Evolutionary conservation across 176 grass and related monocot genomes (phyloP).

Genomic region (Zea mays): DNA sequence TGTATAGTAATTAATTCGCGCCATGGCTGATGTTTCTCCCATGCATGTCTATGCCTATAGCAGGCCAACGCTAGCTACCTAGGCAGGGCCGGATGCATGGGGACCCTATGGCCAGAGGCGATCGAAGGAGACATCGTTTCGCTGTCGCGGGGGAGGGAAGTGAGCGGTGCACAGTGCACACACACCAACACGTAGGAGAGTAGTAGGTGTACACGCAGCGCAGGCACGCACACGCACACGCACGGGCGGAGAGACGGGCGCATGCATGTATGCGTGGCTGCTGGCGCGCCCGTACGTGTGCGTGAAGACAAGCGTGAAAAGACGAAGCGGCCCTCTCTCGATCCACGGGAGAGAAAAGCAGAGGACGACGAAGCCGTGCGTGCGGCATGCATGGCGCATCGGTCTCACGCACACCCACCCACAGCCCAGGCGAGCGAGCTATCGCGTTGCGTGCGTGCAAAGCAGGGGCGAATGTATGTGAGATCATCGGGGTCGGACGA

Average conservation of each 20-base stretch:
- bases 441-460: neutral
- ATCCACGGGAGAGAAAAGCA: neutral
- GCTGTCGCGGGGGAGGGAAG: neutral
- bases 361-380: neutral
- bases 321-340: constrained; percentile 8
- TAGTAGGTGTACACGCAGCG: neutral
- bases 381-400: constrained; percentile 14
- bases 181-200: neutral
- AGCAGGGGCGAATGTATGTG: no score
- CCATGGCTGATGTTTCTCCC: neutral
- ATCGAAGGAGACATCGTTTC: no score
- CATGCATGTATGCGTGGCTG: no score
- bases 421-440: neutral
- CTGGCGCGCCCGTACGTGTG: neutral
- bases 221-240: neutral
- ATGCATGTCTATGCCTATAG: neutral
- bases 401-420: constrained; percentile 11
- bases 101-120: neutral
- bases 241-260: neutral
- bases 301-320: constrained; percentile 40
- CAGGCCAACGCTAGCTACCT: neutral
- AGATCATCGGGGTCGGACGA: no score
- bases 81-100: neutral
- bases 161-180: neutral
- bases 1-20: neutral